These are phyloP conservation scores for Crithidia sp. DNA, from an alignment of 208 protist genomes.

Conservation along the genomic window DNA sequence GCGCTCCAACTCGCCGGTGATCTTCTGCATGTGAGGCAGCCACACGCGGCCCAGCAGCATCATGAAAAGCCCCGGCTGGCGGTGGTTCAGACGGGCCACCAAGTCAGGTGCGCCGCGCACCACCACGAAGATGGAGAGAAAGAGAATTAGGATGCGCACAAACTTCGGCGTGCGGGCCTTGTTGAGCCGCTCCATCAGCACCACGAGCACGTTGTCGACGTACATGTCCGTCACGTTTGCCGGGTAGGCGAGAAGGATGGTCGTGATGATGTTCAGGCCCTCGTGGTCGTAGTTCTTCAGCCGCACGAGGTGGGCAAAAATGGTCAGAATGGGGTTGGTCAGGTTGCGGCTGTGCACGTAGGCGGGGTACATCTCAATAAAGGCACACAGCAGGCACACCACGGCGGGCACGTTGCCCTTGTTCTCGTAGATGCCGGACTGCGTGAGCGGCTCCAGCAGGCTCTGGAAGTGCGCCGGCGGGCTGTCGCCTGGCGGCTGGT, in stretches of 20 bases:
- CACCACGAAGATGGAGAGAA: conserved; percentile 79
- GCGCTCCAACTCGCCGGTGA: conserved; percentile 77
- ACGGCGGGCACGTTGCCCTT: conserved; percentile 84
- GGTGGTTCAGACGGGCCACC: conserved; percentile 60
- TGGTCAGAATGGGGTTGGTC: conserved; percentile 65
- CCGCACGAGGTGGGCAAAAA: conserved; percentile 73
- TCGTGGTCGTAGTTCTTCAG: conserved; percentile 92
- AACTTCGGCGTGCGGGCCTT: conserved; percentile 86
- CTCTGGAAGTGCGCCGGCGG: conserved; percentile 51
- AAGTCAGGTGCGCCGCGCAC: conserved; percentile 63
- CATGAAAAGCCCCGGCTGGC: conserved; percentile 83
- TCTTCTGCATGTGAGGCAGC: conserved; percentile 85
- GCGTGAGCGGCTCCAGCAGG: conserved; percentile 68
- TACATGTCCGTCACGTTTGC: conserved; percentile 59
- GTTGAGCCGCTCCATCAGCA: conserved; percentile 79
- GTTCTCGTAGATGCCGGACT: conserved; percentile 67
- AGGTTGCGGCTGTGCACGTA: conserved; percentile 63
- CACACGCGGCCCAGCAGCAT: conserved; percentile 80
- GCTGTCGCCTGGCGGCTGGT: conserved; percentile 24
- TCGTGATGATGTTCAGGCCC: conserved; percentile 85
- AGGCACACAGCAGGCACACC: conserved; percentile 77
- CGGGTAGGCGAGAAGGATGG: conserved; percentile 82
- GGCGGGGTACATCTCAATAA: conserved; percentile 70
- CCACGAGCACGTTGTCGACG: conserved; percentile 60
- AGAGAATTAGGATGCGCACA: conserved; percentile 89